Conservation (phyloP, 352 stramenopile species). For the Phytophthora pluvialis region DNA sequence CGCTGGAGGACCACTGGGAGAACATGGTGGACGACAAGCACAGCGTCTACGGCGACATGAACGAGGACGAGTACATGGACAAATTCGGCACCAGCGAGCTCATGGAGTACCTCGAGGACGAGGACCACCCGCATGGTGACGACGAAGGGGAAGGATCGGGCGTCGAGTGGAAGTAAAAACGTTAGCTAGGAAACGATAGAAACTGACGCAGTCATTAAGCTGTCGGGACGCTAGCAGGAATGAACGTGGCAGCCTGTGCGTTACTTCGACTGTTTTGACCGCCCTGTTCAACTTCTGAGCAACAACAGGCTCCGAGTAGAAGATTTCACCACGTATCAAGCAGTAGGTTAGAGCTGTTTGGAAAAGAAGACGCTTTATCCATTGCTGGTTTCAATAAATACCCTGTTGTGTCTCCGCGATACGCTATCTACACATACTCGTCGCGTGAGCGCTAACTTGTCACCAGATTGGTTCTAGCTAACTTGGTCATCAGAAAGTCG, state of each 20-base stretch:
- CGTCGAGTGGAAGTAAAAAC: slow-evolving; percentile 68
- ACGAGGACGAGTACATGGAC: slow-evolving; percentile 89
- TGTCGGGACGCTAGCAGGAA: slow-evolving; percentile 15
- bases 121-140: slow-evolving; percentile 52
- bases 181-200: slow-evolving; percentile 21
- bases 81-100: slow-evolving; percentile 87
- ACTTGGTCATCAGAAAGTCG: slow-evolving; percentile 1
- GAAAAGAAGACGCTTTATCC: slow-evolving; percentile 19
- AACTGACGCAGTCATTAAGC: slow-evolving; percentile 1
- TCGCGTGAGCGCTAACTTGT: slow-evolving; percentile 13
- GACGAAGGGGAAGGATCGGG: slow-evolving; percentile 43
- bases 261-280: not conserved
- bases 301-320: not conserved
- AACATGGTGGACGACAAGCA: slow-evolving; percentile 88
- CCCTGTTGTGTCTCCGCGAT: slow-evolving; percentile 15
- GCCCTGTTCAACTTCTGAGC: not conserved
- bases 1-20: slow-evolving; percentile 83
- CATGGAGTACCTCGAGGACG: slow-evolving; percentile 80
- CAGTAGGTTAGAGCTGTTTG: not conserved
- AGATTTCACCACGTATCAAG: no score
- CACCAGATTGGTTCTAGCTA: slow-evolving; percentile 6
- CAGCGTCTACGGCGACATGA: slow-evolving; percentile 80
- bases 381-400: slow-evolving; percentile 47
- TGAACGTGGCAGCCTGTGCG: slow-evolving; percentile 13
- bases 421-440: slow-evolving; percentile 39